A percentile compares a stretch with the other conserved stretches of the same genome.
These are phyloP conservation scores for Mycena polygramma DNA, from an alignment of 768 basidiomycete species.

Conservation along the genomic window DNA sequence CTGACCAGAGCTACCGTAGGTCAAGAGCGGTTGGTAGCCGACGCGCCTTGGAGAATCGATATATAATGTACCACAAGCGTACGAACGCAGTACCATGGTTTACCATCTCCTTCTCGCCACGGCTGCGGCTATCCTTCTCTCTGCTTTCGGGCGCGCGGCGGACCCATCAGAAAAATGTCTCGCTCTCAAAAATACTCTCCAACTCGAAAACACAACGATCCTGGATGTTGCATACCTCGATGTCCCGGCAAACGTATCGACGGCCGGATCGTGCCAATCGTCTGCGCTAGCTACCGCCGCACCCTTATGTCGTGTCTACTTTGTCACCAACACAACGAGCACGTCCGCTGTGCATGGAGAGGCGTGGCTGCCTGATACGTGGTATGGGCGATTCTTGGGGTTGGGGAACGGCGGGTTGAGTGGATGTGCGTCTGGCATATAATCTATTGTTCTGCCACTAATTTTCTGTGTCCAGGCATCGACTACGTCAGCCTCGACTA, in stretches of 20 bases:
- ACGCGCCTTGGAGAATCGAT: not conserved
- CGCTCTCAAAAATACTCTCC: constrained; percentile 9
- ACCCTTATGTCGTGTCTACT: constrained; percentile 27
- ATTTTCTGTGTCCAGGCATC: constrained; percentile 10
- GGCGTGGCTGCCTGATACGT: constrained; percentile 34
- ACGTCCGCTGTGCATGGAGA: constrained; percentile 29
- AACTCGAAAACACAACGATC: constrained; percentile 26
- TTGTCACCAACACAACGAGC: constrained; percentile 28
- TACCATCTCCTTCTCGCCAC: not conserved
- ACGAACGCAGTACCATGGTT: not conserved
- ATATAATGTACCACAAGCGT: not conserved
- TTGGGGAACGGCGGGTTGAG: constrained; percentile 33
- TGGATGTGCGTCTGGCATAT: constrained; percentile 26
- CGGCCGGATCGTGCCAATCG: constrained; percentile 24
- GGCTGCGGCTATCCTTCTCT: not conserved
- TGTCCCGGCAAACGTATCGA: constrained; percentile 15
- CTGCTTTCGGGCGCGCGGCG: not conserved
- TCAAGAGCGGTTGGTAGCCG: not conserved
- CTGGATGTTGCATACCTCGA: constrained; percentile 23
- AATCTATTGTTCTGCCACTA: not conserved
- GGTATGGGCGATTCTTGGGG: constrained; percentile 29
- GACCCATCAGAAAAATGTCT: constrained; percentile 8
- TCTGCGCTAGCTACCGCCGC: constrained; percentile 7
- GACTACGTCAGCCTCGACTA: constrained; percentile 25
- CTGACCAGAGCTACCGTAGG: not conserved